phyloP scores from a whole-genome alignment of 305 asterid genomes.

The Solanum chacoense region DNA sequence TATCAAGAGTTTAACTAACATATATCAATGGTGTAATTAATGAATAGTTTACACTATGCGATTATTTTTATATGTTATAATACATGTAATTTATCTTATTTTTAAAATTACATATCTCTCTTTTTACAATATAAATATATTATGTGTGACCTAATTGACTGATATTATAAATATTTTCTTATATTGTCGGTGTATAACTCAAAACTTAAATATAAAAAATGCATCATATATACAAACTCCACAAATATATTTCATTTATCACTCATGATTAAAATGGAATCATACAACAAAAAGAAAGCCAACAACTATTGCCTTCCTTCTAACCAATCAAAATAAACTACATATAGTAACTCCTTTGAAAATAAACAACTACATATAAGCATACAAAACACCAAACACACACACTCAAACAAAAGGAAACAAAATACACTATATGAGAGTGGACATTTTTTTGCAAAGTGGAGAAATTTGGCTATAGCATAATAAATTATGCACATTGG shows the following conservation, averaged over 20 bases:
- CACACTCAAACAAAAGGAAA: neutral
- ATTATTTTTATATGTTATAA: neutral
- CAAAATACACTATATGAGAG: neutral
- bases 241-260: neutral
- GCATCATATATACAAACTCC: neutral
- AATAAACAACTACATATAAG: neutral
- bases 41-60: neutral
- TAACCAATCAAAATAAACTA: neutral
- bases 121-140: neutral
- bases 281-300: neutral
- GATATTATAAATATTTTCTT: neutral
- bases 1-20: neutral
- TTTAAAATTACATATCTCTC: fast-evolving
- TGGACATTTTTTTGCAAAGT: neutral
- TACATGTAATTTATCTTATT: neutral
- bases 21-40: neutral
- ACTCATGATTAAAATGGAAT: neutral
- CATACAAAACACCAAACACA: neutral
- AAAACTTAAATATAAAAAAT: neutral
- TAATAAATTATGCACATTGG: neutral
- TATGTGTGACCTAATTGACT: fast-evolving
- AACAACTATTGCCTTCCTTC: neutral
- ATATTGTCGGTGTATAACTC: neutral
- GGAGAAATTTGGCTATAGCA: neutral
- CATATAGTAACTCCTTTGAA: neutral